phyloP scores from a whole-genome alignment of 2,329 filamentous ascomycete species.

The Parascedosporium putredinis region DNA sequence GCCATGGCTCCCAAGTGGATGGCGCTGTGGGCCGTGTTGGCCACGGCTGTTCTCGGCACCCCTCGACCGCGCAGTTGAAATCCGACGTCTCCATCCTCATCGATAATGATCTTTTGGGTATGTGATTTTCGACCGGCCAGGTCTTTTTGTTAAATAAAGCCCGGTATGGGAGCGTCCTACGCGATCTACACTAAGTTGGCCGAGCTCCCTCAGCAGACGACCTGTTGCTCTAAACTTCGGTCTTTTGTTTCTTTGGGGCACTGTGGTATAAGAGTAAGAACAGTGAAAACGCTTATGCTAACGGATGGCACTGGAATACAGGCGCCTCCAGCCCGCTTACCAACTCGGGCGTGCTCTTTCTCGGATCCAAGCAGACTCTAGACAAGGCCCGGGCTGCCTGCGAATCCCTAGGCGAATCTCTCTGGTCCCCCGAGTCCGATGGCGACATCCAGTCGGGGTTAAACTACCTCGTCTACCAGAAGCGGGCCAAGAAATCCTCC shows the following conservation, averaged over 20 bases:
- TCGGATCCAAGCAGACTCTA: slow-evolving; percentile 18
- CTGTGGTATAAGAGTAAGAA: too few species aligned
- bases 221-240: too few species aligned
- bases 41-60: slow-evolving; percentile 13
- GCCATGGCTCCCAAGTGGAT: slow-evolving; percentile 9
- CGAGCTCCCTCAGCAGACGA: too few species aligned
- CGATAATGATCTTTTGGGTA: slow-evolving; percentile 31
- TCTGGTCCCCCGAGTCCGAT: slow-evolving; percentile 23
- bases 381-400: slow-evolving; percentile 21
- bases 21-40: slow-evolving; percentile 13
- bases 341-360: slow-evolving; percentile 24
- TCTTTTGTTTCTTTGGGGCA: too few species aligned
- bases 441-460: slow-evolving; percentile 21
- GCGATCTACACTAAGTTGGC: too few species aligned
- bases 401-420: slow-evolving; percentile 26
- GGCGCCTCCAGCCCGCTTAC: slow-evolving; percentile 22
- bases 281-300: too few species aligned
- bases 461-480: slow-evolving; percentile 26
- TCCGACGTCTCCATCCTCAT: slow-evolving; percentile 27
- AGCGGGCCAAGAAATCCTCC: slow-evolving; percentile 13
- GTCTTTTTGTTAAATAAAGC: too few species aligned
- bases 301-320: slow-evolving; percentile 13
- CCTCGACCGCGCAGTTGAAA: slow-evolving; percentile 23
- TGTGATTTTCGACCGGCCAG: too few species aligned
- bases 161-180: too few species aligned